phyloP scores from a whole-genome alignment of 768 basidiomycete genomes.

The Amanita exitialis region DNA sequence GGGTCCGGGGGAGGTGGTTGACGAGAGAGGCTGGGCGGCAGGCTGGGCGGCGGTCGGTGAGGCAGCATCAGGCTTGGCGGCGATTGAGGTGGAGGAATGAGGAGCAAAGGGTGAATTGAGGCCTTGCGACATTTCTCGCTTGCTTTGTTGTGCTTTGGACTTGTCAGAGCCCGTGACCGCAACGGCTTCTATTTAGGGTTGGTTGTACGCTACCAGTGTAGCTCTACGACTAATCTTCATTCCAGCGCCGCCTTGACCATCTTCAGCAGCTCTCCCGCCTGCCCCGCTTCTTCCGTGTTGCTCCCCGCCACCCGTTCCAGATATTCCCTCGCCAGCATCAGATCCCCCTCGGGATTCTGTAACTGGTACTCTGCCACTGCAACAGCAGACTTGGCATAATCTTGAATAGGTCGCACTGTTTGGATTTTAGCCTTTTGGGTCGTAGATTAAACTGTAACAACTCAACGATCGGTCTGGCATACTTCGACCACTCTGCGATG shows the following conservation, averaged over 20 bases:
- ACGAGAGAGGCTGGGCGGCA: constrained; percentile 15
- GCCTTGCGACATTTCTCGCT: constrained; percentile 31
- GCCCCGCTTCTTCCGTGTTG: constrained; percentile 74
- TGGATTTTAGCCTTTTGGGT: constrained; percentile 14
- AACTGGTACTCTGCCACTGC: constrained; percentile 79
- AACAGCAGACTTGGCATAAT: constrained; percentile 78
- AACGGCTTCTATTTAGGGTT: constrained; percentile 24
- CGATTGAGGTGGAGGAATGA: constrained; percentile 15
- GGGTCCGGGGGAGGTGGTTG: constrained; percentile 17
- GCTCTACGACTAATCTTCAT: constrained; percentile 15
- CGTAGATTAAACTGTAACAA: constrained; percentile 12
- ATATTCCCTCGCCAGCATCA: constrained; percentile 63
- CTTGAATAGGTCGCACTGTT: constrained; percentile 57
- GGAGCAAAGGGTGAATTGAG: constrained; percentile 24
- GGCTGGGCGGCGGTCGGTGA: constrained; percentile 11
- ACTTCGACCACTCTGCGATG: constrained; percentile 76
- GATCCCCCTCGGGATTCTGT: constrained; percentile 47
- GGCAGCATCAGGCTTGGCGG: constrained; percentile 11
- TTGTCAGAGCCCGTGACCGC: constrained; percentile 27
- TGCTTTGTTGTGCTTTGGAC: constrained; percentile 31
- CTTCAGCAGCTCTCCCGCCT: constrained; percentile 65
- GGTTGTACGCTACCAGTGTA: background rate
- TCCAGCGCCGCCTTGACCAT: constrained; percentile 31
- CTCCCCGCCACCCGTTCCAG: constrained; percentile 65
- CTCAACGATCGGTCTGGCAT: constrained; percentile 51